Evolutionary conservation across 257 asterid species (phyloP), one percentile per base, ranked within the genome.

Genomic region (Hygrophila difformis): DNA sequence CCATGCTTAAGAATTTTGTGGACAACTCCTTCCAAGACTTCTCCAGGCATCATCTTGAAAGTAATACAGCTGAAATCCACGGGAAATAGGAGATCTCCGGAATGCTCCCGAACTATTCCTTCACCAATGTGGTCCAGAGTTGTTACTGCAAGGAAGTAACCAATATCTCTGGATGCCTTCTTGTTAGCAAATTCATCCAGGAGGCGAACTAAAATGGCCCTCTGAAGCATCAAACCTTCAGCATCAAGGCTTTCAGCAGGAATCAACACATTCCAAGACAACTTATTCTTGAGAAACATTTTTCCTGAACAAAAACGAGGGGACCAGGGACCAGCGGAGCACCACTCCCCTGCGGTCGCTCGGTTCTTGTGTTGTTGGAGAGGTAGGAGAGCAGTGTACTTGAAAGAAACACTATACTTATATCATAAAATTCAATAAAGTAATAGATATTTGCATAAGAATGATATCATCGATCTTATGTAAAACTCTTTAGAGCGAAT

Each of bases 31-130:
- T 75, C 78, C 72, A 85, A 39, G 35, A 77, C 53, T 67, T 89
- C 94, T 16, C 97, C 97, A 1, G 64, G 61, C 20, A 73, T 58
- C 56, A 88, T 71, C 80, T 78, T 88, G 80, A 88, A 88, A 2
- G 93, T 64, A 39, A 88, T 33, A 77, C 93, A 81, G 67, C 70
- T 74, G 61, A 88, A 88, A 28, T 68, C 69, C 8, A 84, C 84
- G 0, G 88, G 95, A 61, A 84, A 88, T 21, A 76, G 56, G 28
- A 81, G 57, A 37, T 78, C 86, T 3, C 94, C 95, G 0, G 76
- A 21, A 23, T 69, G 57, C 20, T 53, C 68, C 39, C 80, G 58
- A 12, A 81, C 61, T 10, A 53, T 59, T 15, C 95, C 97, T 39
- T 84, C 72, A 4, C 95, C 88, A 0, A 76, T 39, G 51, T 20